Conservation (phyloP, 441 rosid species). For the Gossypium schwendimanii region DNA sequence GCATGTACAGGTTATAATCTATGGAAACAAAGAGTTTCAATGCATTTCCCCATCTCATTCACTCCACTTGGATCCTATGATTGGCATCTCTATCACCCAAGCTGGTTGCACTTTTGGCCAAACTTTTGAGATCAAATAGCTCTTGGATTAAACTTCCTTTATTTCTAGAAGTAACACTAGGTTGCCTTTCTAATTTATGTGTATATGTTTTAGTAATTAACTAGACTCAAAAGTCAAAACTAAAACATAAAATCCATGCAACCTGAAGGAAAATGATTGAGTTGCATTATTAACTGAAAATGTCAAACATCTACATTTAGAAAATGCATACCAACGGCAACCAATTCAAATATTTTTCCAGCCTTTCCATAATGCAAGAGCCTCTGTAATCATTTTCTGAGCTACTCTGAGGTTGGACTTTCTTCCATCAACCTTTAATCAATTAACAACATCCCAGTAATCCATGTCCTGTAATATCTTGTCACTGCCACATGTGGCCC, state of each 20-base stretch:
- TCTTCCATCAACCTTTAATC: neutral
- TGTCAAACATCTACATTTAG: neutral
- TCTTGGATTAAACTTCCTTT: neutral
- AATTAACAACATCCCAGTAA: neutral
- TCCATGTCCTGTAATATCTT: neutral
- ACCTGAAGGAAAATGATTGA: neutral
- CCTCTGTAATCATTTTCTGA: neutral
- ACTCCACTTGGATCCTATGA: neutral
- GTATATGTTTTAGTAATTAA: neutral
- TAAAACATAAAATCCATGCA: neutral
- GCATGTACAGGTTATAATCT: neutral
- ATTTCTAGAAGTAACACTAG: neutral
- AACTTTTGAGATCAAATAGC: neutral
- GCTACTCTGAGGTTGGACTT: neutral
- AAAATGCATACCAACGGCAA: conserved; percentile 3
- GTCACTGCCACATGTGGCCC: neutral
- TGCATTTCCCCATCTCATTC: neutral
- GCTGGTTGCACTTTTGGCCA: neutral
- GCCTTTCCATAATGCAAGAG: neutral
- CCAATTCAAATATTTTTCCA: neutral
- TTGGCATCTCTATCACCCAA: neutral
- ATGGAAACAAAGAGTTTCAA: neutral
- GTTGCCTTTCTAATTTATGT: neutral
- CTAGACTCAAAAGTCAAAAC: neutral
- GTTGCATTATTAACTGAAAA: neutral